Evolutionary conservation across 495 filamentous ascomycete species (phyloP), one percentile per base, ranked within the genome.

Genomic region (Cladorrhinum samala): DNA sequence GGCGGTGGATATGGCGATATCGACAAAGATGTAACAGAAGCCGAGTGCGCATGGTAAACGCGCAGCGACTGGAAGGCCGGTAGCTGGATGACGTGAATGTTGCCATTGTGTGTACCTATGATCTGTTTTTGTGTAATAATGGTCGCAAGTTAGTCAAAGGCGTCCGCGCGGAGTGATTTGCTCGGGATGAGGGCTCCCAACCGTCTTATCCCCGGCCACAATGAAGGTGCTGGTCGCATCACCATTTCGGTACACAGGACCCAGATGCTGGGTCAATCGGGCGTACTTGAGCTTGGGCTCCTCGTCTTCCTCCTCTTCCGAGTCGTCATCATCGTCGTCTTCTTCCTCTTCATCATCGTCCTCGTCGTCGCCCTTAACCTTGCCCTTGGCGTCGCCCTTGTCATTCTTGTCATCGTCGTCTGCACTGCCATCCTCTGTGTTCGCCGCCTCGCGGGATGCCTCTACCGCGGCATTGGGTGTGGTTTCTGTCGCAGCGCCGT

Each of bases 201-300:
- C 89, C 91, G 96, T 95, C 73, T 96, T 97, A 74, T 97, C 93
- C 21, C 90, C 92, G 18, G 87, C 87, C 45, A 93, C 88, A 24
- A 93, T 71, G 61, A 91, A 94, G 8, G 88, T 74, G 70, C 91
- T 95, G 30, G 92, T 95, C 53, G 89, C 87, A 77, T 98, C 93
- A 51, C 89, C 91, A 72, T 94, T 95, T 46, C 89, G 83, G 73
- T 97, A 98, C 44, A 96, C 82, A 4, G 86, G 70, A 14, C 78
- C 82, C 52, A 97, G 69, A 55, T 85, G 83, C 46, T 82, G 84
- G 13, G 93, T 97, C 52, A 96, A 68, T 50, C 87, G 83, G 23
- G 84, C 84, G 69, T 96, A 96, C 71, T 98, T 96, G 58, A 98
- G 77, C 62, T 83, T 87, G 45, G 93, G 94, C 66, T 98, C 93